These are phyloP conservation scores for Hordeum marinum DNA, from an alignment of 176 grass and related monocot genomes.

Conservation along the genomic window DNA sequence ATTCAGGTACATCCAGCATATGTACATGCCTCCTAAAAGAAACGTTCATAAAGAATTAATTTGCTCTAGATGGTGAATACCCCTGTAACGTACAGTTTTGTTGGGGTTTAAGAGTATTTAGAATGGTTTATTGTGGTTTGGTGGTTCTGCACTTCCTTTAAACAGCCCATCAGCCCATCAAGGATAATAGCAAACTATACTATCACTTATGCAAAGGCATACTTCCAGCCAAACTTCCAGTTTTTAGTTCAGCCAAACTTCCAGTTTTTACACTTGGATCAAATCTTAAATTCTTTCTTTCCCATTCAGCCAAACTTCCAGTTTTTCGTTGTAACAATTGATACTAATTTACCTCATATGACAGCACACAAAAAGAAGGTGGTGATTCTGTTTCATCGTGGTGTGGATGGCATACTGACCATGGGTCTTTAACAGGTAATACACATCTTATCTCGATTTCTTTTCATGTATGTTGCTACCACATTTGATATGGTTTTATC, in stretches of 20 bases:
- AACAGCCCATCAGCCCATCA: background rate
- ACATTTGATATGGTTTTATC: background rate
- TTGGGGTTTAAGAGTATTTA: background rate
- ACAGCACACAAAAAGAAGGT: conserved; percentile 46
- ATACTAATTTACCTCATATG: conserved; percentile 3
- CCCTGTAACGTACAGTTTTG: background rate
- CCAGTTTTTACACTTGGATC: too few relatives aligned
- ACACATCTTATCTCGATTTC: background rate
- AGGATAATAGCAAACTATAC: background rate
- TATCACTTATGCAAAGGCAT: background rate
- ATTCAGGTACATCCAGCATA: conserved; percentile 43
- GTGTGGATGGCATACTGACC: conserved; percentile 96
- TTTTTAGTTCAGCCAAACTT: too few relatives aligned
- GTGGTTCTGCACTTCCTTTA: background rate
- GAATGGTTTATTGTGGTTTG: background rate
- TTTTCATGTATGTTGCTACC: background rate
- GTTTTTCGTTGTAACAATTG: background rate
- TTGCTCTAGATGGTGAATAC: background rate
- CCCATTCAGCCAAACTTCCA: background rate
- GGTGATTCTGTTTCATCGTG: conserved; percentile 68
- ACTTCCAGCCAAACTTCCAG: too few relatives aligned
- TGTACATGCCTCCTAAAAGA: background rate
- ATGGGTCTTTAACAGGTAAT: conserved; percentile 88
- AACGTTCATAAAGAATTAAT: background rate
- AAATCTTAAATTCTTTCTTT: too few relatives aligned